phyloP scores from a whole-genome alignment of 2,329 filamentous ascomycete genomes.

The Aspergillus sp. region DNA sequence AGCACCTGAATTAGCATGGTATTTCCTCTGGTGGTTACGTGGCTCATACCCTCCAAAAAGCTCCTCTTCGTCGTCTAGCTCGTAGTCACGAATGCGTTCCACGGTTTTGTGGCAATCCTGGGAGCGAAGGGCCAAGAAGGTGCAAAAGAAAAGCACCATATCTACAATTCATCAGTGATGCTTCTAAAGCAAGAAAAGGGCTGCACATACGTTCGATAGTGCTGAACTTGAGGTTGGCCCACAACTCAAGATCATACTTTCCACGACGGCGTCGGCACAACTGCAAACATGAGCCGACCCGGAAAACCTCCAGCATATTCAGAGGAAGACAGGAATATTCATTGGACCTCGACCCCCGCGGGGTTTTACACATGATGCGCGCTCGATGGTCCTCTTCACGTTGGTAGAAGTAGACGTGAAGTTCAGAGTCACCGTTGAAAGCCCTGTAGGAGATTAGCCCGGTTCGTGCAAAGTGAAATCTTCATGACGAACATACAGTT shows the following conservation, averaged over 20 bases:
- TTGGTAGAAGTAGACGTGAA: slow-evolving; percentile 53
- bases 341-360: slow-evolving; percentile 39
- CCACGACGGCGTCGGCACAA: slow-evolving; percentile 36
- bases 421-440: slow-evolving; percentile 47
- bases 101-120: slow-evolving; percentile 50
- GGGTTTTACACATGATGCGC: slow-evolving; percentile 54
- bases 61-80: slow-evolving; percentile 49
- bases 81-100: slow-evolving; percentile 47
- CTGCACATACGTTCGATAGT: slow-evolving; percentile 51
- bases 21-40: neutral
- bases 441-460: slow-evolving; percentile 30
- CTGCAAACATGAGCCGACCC: slow-evolving; percentile 39
- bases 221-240: slow-evolving; percentile 56
- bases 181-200: neutral
- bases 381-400: slow-evolving; percentile 52
- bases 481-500: slow-evolving; percentile 33
- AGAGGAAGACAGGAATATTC: slow-evolving; percentile 53
- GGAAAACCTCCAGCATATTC: slow-evolving; percentile 43
- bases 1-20: neutral
- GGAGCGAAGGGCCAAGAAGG: slow-evolving; percentile 57
- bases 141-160: slow-evolving; percentile 59
- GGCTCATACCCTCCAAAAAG: slow-evolving; percentile 50
- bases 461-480: neutral
- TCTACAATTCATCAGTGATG: slow-evolving; percentile 31
- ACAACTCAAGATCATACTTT: slow-evolving; percentile 47